Base-by-base conservation (phyloP, 495 filamentous ascomycete genomes). In the Tuber indicum region DNA sequence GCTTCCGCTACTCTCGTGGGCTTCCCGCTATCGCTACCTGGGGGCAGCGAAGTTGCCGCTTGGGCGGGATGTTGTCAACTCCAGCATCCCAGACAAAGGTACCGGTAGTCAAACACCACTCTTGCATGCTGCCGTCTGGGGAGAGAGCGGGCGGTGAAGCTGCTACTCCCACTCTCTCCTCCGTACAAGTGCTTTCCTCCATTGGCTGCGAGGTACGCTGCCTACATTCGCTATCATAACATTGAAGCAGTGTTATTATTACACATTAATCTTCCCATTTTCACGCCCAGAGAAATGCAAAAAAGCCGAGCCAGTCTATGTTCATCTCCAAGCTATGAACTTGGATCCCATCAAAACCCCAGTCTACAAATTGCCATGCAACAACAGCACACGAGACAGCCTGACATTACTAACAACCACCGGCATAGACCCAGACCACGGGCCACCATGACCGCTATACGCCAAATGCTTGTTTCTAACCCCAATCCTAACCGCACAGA, bases 381-480 rank as follows among this genome's bases (percentile, higher is more conserved):
- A 32, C 32, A 66, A 36, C 26, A 10, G 14, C 52, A 62, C 52
- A 62, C 23, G n/a, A n/a, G 26, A 16, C 52, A 62, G 52, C n/a
- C n/a, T 19, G 26, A 66, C n/a, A 36, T 66, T 66, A 66, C 58
- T 66, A 36, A 52, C 47, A 52, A 66, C 26, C 17, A 36, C 14
- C 32, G 32, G 32, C 1, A 32, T 32, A 32, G 58, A 36, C 26
- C 58, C 58, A 36, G 58, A 66, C 12, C 58, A 36, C 26, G 16
- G 26, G 26, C 26, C 58, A 66, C 52, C 39, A 7, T 44, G n/a
- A 71, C 39, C n/a, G 39, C 17, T 58, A 32, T 75, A 26, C 32
- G 10, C 49, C 73, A 73, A 44, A 45, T 74, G 70, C 72, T 45
- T 17, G 43, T 36, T 75, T 69, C 39, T n/a, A 73, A 72, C 10